Conservation (phyloP, 2,329 filamentous ascomycete genomes). For the Parascedosporium putredinis region DNA sequence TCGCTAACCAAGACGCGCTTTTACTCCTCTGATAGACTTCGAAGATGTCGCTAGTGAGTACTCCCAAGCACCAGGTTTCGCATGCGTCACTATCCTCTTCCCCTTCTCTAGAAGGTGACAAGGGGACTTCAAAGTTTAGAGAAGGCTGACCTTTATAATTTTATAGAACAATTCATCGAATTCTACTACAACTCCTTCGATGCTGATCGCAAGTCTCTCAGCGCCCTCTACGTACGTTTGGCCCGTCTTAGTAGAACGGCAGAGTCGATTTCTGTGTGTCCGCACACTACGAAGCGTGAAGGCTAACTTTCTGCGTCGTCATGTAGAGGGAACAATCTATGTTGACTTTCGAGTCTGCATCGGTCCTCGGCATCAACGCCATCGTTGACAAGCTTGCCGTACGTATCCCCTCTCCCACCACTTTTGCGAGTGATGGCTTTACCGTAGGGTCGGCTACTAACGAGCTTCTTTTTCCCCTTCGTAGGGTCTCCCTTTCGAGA, state of each 20-base stretch:
- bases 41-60: slow-evolving; percentile 37
- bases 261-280: too few relatives aligned
- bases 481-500: slow-evolving; percentile 68
- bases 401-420: not conserved
- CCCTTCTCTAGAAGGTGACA: too few relatives aligned
- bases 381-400: slow-evolving; percentile 81
- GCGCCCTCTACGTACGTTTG: slow-evolving; percentile 65
- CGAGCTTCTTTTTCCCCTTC: slow-evolving; percentile 5
- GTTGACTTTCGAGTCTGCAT: slow-evolving; percentile 78
- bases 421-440: too few relatives aligned
- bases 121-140: too few relatives aligned
- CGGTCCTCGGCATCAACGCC: slow-evolving; percentile 47
- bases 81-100: too few relatives aligned
- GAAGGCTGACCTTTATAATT: too few relatives aligned
- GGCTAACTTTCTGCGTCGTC: slow-evolving; percentile 6
- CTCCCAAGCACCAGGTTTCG: too few relatives aligned
- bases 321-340: slow-evolving; percentile 73
- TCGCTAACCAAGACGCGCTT: not conserved
- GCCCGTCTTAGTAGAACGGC: too few relatives aligned
- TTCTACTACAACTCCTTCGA: slow-evolving; percentile 93
- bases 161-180: slow-evolving; percentile 70
- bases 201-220: slow-evolving; percentile 52
- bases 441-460: slow-evolving; percentile 7
- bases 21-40: slow-evolving; percentile 24
- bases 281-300: too few relatives aligned